Evolutionary conservation across 345 rosid species (phyloP), one percentile per base, ranked within the genome.

Genomic region (Mallotus nudiflorus): DNA sequence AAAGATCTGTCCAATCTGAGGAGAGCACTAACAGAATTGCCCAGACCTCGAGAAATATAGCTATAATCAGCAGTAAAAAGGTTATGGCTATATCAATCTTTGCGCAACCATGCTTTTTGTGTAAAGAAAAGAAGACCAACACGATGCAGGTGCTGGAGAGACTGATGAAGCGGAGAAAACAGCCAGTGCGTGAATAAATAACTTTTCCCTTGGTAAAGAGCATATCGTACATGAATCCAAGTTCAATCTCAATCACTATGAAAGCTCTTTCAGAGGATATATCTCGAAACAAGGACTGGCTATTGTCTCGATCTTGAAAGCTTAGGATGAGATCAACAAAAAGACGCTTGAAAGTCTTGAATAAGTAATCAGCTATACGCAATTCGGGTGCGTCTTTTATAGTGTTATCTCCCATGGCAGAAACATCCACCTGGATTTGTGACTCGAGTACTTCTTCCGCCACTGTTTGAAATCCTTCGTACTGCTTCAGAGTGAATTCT

Each of bases 191-290:
- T 31, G 69, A 31, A 31, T 64, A 70, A 3, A 77, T 62, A 31
- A 86, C 29, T 0, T 60, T 50, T 12, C 77, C 81, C 75, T 88
- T 88, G 68, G 87, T 88, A 74, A 80, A 82, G 19, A 85, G 67
- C 67, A 64, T 28, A 51, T 85, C 89, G 35, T 68, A 80, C 59
- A 76, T 67, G 61, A 82, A 69, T 6, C 75, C 77, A 9, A 77
- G 75, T 37, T 77, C 86, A 33, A 77, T 72, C 31, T 68, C 80
- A 2, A 80, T 59, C 22, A 82, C 74, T 12, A 55, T 39, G 28
- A 80, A 82, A 13, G 80, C 81, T 3, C 61, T 45, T 56, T 29
- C 52, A 0, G 5, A 25, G 10, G 63, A 13, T 24, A 35, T 24
- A 0, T 33, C 11, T 44, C 4, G 5, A 20, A 24, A 76, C 53